phyloP scores from a whole-genome alignment of 2,329 filamentous ascomycete species.

The Aspergillus japonicus region DNA sequence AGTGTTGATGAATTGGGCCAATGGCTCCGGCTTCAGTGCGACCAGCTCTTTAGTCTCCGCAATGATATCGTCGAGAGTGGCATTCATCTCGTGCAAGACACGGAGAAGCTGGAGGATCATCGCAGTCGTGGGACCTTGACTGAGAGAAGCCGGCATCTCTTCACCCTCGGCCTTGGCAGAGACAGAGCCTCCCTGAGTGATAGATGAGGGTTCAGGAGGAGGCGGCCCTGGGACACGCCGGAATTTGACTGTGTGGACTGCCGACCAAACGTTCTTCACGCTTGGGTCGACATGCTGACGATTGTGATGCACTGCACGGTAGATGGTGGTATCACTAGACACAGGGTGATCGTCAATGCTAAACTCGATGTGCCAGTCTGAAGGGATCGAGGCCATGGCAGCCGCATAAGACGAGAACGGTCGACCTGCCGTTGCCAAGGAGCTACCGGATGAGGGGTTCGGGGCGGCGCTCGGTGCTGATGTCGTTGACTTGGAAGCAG shows the following conservation, averaged over 20 bases:
- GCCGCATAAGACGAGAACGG: slow-evolving; percentile 76
- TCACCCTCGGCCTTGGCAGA: slow-evolving; percentile 54
- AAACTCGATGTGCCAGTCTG: slow-evolving; percentile 98
- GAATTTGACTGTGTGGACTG: slow-evolving; percentile 88
- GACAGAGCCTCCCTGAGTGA: slow-evolving; percentile 54
- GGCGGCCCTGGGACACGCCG: slow-evolving; percentile 80
- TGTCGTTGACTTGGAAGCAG: slow-evolving; percentile 45
- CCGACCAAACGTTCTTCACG: slow-evolving; percentile 81
- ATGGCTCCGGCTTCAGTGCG: slow-evolving; percentile 73
- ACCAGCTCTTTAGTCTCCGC: slow-evolving; percentile 71
- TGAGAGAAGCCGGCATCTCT: slow-evolving; percentile 73
- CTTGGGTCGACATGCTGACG: slow-evolving; percentile 58
- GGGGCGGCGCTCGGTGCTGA: slow-evolving; percentile 27
- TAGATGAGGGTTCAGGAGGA: slow-evolving; percentile 66
- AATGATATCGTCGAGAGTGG: slow-evolving; percentile 87
- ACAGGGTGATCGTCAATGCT: slow-evolving; percentile 80
- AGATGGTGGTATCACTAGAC: slow-evolving; percentile 90
- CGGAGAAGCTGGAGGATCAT: slow-evolving; percentile 85
- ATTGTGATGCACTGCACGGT: slow-evolving; percentile 82
- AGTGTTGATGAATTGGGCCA: slow-evolving; percentile 96
- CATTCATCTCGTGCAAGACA: slow-evolving; percentile 88
- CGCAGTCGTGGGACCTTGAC: slow-evolving; percentile 78
- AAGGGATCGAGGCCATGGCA: slow-evolving; percentile 73
- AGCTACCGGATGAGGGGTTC: slow-evolving; percentile 29
- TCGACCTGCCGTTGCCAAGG: slow-evolving; percentile 55